Conservation (phyloP, 2,329 filamentous ascomycete species). For the Sporothrix protearum region DNA sequence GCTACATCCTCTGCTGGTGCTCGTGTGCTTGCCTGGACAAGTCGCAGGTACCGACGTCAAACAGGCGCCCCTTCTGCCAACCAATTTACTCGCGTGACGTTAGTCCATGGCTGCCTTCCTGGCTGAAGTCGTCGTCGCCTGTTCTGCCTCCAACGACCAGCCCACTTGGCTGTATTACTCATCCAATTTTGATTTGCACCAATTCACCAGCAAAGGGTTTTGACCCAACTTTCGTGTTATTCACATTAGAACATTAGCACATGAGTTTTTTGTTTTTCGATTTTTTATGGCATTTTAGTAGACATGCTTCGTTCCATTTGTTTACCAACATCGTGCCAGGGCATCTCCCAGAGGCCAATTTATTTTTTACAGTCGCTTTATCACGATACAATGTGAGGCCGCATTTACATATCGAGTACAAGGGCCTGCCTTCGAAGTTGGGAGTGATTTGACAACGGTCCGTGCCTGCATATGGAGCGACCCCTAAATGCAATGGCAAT, state of each 20-base stretch:
- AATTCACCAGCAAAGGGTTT: background rate
- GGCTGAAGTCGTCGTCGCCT: background rate
- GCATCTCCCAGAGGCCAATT: background rate
- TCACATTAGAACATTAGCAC: background rate
- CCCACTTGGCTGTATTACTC: conserved; percentile 13
- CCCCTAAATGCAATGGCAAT: background rate
- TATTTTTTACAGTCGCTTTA: background rate
- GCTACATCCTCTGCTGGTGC: background rate
- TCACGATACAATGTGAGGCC: background rate
- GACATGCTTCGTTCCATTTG: too few species aligned
- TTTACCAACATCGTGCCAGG: background rate
- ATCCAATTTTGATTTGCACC: background rate
- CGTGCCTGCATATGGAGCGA: background rate
- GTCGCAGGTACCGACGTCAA: background rate
- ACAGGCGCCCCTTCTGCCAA: background rate
- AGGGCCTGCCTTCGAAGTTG: background rate
- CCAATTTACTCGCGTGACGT: conserved; percentile 26
- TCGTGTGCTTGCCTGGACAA: background rate
- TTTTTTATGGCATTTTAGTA: too few species aligned
- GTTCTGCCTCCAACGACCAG: background rate
- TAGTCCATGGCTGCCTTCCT: conserved; percentile 29
- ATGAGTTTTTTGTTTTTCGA: background rate
- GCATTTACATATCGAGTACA: background rate
- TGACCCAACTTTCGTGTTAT: too few species aligned
- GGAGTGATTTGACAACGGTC: background rate